Percentiles rank a stretch among this genome's conserved stretches.
These are phyloP conservation scores for Rhizomucor miehei DNA, from an alignment of 371 early-diverging fungal genomes.

Conservation along the genomic window DNA sequence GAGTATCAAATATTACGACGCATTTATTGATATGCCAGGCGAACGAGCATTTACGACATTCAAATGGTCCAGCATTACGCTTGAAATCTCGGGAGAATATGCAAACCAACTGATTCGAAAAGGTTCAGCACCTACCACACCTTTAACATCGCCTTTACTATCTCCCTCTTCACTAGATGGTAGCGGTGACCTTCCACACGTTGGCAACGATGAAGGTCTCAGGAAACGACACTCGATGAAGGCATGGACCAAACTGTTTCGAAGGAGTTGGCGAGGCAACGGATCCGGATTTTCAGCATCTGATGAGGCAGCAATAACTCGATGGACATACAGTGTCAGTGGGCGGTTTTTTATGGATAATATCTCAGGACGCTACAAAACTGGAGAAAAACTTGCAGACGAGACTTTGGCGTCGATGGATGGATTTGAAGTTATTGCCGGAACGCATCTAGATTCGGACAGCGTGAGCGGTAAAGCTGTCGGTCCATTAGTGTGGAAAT, in stretches of 20 bases:
- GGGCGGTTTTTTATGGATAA: neutral
- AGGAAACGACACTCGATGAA: constrained; percentile 19
- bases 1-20: neutral
- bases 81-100: constrained; percentile 23
- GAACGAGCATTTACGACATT: neutral
- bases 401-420: neutral
- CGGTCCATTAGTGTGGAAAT: constrained; percentile 9
- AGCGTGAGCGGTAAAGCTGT: neutral
- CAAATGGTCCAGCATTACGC: constrained; percentile 7
- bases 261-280: constrained; percentile 26
- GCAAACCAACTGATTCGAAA: constrained; percentile 9
- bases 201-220: constrained; percentile 7
- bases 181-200: no score
- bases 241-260: constrained; percentile 36
- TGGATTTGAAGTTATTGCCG: neutral
- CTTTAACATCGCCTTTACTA: constrained; percentile 4
- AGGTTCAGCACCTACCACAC: neutral
- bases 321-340: neutral
- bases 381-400: no score
- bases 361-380: constrained; percentile 11
- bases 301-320: no score
- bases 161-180: no score
- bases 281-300: neutral
- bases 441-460: constrained; percentile 6
- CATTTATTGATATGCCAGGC: neutral